These are phyloP conservation scores for Agrostemma githago DNA, from an alignment of 148 eudicot species.

Conservation along the genomic window DNA sequence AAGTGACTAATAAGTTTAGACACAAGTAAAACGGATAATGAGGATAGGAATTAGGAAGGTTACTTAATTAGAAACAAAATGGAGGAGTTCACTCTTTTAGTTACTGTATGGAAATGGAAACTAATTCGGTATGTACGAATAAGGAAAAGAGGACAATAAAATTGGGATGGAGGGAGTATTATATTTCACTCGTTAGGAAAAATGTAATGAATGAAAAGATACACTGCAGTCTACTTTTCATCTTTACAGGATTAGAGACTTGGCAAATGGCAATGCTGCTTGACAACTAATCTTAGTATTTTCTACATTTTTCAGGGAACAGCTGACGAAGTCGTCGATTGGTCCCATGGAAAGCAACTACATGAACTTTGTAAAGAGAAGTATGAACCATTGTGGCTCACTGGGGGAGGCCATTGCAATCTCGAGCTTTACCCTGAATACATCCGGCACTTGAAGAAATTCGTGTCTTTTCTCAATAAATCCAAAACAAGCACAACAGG, in stretches of 20 bases:
- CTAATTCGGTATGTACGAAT: too few species aligned
- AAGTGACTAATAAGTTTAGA: too few species aligned
- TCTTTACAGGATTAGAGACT: background rate
- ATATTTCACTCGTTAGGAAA: background rate
- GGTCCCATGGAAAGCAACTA: conserved; percentile 90
- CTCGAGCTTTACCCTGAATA: conserved; percentile 89
- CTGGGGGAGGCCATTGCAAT: conserved; percentile 93
- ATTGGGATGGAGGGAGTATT: background rate
- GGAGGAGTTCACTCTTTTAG: too few species aligned
- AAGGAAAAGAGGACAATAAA: too few species aligned
- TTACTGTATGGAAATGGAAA: too few species aligned
- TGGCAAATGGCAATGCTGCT: conserved; percentile 8
- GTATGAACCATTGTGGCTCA: conserved; percentile 88
- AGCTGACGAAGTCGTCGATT: conserved; percentile 91
- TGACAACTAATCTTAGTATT: conserved; percentile 1
- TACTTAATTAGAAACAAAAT: too few species aligned
- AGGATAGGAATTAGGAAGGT: too few species aligned
- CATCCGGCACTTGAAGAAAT: conserved; percentile 77
- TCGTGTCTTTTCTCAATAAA: conserved; percentile 61
- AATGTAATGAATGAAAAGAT: background rate
- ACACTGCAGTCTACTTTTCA: background rate
- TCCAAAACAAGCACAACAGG: conserved; percentile 32
- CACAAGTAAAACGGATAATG: too few species aligned
- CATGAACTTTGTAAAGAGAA: conserved; percentile 79
- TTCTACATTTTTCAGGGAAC: conserved; percentile 51